Evolutionary conservation across 495 filamentous ascomycete species (phyloP), one percentile per base, ranked within the genome.

Genomic region (Rhypophila decipiens): DNA sequence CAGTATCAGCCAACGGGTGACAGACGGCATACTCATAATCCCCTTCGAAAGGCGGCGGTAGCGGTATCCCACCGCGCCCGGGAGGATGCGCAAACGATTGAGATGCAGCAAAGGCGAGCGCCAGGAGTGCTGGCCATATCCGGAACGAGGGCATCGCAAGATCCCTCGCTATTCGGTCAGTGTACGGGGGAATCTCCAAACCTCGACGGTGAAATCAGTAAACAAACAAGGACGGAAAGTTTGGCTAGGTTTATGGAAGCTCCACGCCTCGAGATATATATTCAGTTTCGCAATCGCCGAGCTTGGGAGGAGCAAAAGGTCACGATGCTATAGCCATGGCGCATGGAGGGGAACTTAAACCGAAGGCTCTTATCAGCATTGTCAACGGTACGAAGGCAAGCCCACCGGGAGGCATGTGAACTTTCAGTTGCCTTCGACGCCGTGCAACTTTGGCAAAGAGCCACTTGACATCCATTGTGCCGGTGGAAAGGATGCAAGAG

Each of bases 21-120:
- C 63, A 62, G 40, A 70, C 57, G 0, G 52, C 52, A 24, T 61
- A 56, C 2, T 61, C 57, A 34, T 63, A 66, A 36, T 56, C 33
- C 22, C n/a, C 11, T 4, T 5, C 24, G 17, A 44, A 20, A 29
- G 35, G 21, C 31, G 29, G 18, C 1, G 18, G 5, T 17, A 33
- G 19, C 19, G 31, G 18, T 10, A 8, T 23, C 10, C 19, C 8
- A 20, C 13, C 38, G 20, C 10, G 13, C 13, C 3, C 38, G 24
- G 21, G 18, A 4, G 24, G 40, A 15, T 17, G 23, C 3, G 40
- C 40, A 24, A 42, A n/a, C 40, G 11, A 12, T 42, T 24, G 7
- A 27, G 23, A 10, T 18, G 20, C 38, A 21, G 38, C 19, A 23
- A 40, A 18, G 4, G 9, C 2, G 18, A 23, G 18, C 19, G 24